Base-by-base conservation (phyloP, 805 yeast genomes). In the Candida boidinii region DNA sequence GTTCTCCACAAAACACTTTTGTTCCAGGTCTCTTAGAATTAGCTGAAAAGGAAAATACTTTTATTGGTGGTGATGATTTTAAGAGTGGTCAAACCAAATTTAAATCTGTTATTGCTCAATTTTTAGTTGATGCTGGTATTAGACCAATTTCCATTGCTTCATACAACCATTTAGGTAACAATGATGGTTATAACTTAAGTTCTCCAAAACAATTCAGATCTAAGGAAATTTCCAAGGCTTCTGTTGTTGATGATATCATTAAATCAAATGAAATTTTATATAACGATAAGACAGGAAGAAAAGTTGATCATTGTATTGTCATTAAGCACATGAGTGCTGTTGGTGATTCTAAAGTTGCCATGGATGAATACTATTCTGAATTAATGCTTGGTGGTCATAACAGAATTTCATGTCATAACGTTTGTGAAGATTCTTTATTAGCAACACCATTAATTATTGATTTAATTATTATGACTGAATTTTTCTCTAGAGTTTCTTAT, bases 331-430 rank as follows among this genome's bases (percentile, higher is more conserved):
- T 90, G 55, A 82, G 84, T 36, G 96, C 96, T 7, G 96, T 88
- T 30, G 95, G 95, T 24, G 97, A 88, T 61, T 79, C 92, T 43
- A 88, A 88, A 68, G 95, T 88, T 43, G 97, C 97, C 33, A 90
- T 88, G 96, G 97, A 88, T 60, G 96, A 90, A 65, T 88, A 88
- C 66, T 86, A 90, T 66, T 81, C 94, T 36, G 96, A 88, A 62
- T 76, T 88, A 54, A 90, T 88, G 96, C 72, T 88, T 49, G 97
- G 97, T 40, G 97, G 97, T 28, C 96, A 88, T 65, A 90, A 88
- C 67, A 81, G 92, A 55, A 82, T 88, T 45, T 78, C 94, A 30
- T 81, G 90, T 53, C 95, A 88, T 64, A 88, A 90, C 56, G 95
- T 90, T 26, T 88, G 97, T 62, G 97, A 88, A 63, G 97, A 88